These are phyloP conservation scores for Lodderomyces parapsilosis DNA, from an alignment of 1,139 yeast species.

Conservation along the genomic window DNA sequence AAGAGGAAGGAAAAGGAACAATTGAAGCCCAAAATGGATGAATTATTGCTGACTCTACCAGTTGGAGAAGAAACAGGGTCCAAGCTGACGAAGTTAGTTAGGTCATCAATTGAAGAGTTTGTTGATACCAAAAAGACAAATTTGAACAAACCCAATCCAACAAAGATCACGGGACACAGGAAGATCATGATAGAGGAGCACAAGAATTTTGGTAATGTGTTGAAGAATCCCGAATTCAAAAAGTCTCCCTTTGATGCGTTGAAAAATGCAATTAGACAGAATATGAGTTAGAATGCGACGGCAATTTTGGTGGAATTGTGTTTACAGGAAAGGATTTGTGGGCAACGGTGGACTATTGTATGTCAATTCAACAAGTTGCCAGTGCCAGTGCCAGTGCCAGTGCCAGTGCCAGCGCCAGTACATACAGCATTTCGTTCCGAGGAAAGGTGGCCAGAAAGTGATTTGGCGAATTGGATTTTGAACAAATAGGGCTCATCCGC, in stretches of 20 bases:
- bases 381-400: too few species aligned
- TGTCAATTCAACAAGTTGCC: too few species aligned
- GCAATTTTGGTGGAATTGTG: too few species aligned
- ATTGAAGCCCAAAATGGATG: slow-evolving; percentile 65
- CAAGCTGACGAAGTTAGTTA: slow-evolving; percentile 7
- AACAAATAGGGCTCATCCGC: too few species aligned
- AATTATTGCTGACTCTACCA: slow-evolving; percentile 53
- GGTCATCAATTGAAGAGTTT: slow-evolving; percentile 8
- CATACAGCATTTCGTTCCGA: too few species aligned
- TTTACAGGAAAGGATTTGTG: too few species aligned
- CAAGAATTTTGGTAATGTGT: slow-evolving; percentile 51
- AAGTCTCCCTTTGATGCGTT: slow-evolving; percentile 59
- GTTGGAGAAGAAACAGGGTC: slow-evolving; percentile 6
- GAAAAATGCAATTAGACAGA: slow-evolving; percentile 38
- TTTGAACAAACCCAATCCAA: slow-evolving; percentile 60
- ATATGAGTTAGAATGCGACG: slow-evolving; percentile 7
- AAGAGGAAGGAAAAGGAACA: slow-evolving; percentile 63
- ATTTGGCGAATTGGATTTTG: too few species aligned
- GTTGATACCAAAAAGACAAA: slow-evolving; percentile 25
- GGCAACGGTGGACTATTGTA: too few species aligned
- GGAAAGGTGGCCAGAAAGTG: too few species aligned
- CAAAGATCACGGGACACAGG: slow-evolving; percentile 54
- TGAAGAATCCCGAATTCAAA: slow-evolving; percentile 52
- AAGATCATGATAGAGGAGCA: slow-evolving; percentile 54
- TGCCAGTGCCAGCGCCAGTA: too few species aligned